phyloP scores from a whole-genome alignment of 2,329 filamentous ascomycete genomes.

The Cladosporium sp. region DNA sequence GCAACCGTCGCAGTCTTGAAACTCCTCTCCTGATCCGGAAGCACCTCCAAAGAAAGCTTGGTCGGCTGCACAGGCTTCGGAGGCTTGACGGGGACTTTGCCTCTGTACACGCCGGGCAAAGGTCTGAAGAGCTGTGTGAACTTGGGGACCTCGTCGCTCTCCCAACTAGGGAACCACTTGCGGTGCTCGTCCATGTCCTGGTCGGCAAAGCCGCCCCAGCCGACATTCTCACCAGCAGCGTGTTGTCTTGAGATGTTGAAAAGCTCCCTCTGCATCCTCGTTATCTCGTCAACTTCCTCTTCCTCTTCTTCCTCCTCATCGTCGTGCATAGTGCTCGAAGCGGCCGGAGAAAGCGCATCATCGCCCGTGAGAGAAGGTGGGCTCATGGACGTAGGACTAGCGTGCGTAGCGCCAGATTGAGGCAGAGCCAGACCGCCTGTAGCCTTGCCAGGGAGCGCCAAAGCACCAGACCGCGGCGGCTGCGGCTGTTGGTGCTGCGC shows the following conservation, averaged over 20 bases:
- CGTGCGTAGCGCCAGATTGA: conserved; percentile 13
- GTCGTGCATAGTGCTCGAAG: conserved; percentile 21
- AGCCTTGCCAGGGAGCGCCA: conserved; percentile 30
- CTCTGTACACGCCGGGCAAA: conserved; percentile 71
- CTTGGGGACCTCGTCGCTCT: conserved; percentile 67
- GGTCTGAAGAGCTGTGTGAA: conserved; percentile 82
- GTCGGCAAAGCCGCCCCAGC: conserved; percentile 48
- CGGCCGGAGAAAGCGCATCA: conserved; percentile 20
- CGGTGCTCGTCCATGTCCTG: conserved; percentile 9
- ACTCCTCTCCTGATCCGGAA: conserved; percentile 77
- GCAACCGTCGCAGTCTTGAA: conserved; percentile 67
- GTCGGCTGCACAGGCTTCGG: conserved; percentile 80
- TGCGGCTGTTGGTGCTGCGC: conserved; percentile 17
- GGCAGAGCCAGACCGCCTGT: conserved; percentile 25
- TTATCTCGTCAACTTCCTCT: conserved; percentile 25
- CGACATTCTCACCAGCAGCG: conserved; percentile 22
- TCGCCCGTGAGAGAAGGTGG: conserved; percentile 21
- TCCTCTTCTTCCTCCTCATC: conserved; percentile 25
- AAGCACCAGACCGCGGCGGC: conserved; percentile 18
- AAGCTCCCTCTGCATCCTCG: conserved; percentile 27
- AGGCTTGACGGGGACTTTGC: conserved; percentile 73
- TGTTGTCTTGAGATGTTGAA: conserved; percentile 25
- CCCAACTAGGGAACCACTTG: conserved; percentile 26
- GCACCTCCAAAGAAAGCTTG: conserved; percentile 83
- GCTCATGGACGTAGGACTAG: conserved; percentile 21